phyloP scores from a whole-genome alignment of 176 grass and related monocot species.

The Juncus effusus region DNA sequence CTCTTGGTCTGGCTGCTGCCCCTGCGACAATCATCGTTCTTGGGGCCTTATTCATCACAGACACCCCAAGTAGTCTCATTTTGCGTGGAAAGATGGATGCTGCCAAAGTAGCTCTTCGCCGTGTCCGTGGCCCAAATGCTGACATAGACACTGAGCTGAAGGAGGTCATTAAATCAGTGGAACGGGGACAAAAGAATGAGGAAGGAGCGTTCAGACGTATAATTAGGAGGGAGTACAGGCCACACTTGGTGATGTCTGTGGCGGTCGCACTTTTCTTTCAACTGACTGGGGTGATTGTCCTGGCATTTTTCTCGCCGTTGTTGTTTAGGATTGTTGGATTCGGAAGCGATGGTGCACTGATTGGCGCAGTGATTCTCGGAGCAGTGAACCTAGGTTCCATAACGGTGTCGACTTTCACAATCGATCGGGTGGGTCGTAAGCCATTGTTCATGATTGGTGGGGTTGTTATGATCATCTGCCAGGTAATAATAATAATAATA shows the following conservation, averaged over 20 bases:
- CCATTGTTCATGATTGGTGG: constrained; percentile 15
- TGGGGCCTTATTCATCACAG: constrained; percentile 58
- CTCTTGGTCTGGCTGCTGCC: constrained; percentile 65
- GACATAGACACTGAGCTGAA: constrained; percentile 69
- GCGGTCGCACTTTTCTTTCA: constrained; percentile 18
- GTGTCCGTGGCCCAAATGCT: constrained; percentile 42
- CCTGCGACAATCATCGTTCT: constrained; percentile 56
- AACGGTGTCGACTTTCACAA: background rate
- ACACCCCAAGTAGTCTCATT: constrained; percentile 74
- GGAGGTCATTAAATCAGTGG: constrained; percentile 32
- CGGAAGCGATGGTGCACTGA: constrained; percentile 10
- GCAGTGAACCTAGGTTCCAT: constrained; percentile 17
- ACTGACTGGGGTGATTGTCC: constrained; percentile 8
- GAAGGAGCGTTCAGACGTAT: constrained; percentile 36
- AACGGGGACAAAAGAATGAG: constrained; percentile 28
- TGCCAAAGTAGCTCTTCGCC: constrained; percentile 48
- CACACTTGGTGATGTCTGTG: constrained; percentile 7
- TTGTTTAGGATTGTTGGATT: constrained; percentile 14
- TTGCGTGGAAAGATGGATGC: constrained; percentile 41
- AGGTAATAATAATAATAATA: background rate
- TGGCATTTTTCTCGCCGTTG: constrained; percentile 24
- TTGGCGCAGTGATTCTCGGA: constrained; percentile 22
- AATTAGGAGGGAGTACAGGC: constrained; percentile 18
- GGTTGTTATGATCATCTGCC: constrained; percentile 12
- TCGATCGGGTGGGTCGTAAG: constrained; percentile 18